Conservation (phyloP, 495 filamentous ascomycete genomes). For the Hypoxylon subgilvum region DNA sequence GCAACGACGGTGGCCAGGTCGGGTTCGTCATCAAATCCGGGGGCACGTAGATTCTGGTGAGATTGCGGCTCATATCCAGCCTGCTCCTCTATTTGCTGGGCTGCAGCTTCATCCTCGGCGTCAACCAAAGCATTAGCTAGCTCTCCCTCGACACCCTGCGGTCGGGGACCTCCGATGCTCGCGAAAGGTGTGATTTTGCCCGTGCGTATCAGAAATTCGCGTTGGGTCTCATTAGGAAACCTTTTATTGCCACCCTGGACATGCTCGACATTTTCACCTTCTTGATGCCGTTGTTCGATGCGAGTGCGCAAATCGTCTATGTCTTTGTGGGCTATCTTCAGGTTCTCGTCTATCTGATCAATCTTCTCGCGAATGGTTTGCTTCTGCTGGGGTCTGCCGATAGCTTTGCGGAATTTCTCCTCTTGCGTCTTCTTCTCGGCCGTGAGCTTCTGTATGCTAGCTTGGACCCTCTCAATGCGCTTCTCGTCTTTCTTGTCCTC, state of each 20-base stretch:
- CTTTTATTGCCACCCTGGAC: constrained; percentile 49
- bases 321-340: constrained; percentile 68
- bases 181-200: constrained; percentile 98
- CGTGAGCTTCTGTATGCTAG: constrained; percentile 61
- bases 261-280: constrained; percentile 51
- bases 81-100: constrained; percentile 61
- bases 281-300: constrained; percentile 71
- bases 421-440: constrained; percentile 50
- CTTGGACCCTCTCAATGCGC: constrained; percentile 76
- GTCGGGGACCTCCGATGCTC: constrained; percentile 62
- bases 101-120: constrained; percentile 65
- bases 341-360: constrained; percentile 63
- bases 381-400: constrained; percentile 48
- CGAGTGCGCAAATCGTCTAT: constrained; percentile 77
- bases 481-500: constrained; percentile 88
- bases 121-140: constrained; percentile 76
- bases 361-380: constrained; percentile 67
- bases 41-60: constrained; percentile 79
- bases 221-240: constrained; percentile 77
- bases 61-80: constrained; percentile 66
- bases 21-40: constrained; percentile 70
- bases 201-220: constrained; percentile 90
- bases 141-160: constrained; percentile 62
- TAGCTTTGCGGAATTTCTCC: constrained; percentile 48
- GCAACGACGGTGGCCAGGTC: constrained; percentile 38